These are phyloP conservation scores for Hirschioporus abietinus DNA, from an alignment of 768 basidiomycete genomes.

Conservation along the genomic window DNA sequence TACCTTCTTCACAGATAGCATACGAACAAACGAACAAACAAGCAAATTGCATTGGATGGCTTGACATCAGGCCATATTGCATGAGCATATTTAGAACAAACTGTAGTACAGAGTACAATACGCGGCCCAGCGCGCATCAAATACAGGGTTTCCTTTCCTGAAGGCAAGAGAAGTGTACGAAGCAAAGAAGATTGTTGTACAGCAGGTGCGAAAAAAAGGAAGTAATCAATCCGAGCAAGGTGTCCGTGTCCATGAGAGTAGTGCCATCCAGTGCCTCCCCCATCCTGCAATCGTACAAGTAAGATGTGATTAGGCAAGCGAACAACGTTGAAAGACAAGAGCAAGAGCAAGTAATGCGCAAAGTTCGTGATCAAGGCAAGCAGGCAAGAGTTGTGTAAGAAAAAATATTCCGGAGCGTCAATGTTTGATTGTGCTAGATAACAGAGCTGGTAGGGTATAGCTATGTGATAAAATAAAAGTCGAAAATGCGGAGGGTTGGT, in stretches of 20 bases:
- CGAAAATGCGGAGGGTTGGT: neutral
- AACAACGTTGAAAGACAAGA: neutral
- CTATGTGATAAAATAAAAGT: neutral
- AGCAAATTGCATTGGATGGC: neutral
- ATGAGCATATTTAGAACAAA: neutral
- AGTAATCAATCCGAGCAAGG: neutral
- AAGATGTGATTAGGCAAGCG: neutral
- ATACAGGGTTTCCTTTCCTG: neutral
- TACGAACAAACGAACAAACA: too few relatives aligned
- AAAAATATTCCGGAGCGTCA: neutral
- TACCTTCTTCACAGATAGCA: too few relatives aligned
- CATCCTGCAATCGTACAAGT: neutral
- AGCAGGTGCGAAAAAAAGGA: neutral
- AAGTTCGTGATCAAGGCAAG: neutral
- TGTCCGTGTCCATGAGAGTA: neutral
- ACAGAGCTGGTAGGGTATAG: neutral
- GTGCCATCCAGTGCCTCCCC: too few relatives aligned
- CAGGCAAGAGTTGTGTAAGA: neutral
- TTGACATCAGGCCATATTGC: too few relatives aligned
- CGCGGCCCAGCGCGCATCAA: neutral
- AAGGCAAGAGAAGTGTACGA: neutral
- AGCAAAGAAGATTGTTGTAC: neutral
- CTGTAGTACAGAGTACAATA: neutral
- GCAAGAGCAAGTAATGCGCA: neutral
- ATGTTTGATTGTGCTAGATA: constrained; percentile 1